A percentile compares a stretch with the other conserved stretches of the same genome.
Conservation (phyloP, 148 eudicot species). For the Selenicereus undatus region DNA sequence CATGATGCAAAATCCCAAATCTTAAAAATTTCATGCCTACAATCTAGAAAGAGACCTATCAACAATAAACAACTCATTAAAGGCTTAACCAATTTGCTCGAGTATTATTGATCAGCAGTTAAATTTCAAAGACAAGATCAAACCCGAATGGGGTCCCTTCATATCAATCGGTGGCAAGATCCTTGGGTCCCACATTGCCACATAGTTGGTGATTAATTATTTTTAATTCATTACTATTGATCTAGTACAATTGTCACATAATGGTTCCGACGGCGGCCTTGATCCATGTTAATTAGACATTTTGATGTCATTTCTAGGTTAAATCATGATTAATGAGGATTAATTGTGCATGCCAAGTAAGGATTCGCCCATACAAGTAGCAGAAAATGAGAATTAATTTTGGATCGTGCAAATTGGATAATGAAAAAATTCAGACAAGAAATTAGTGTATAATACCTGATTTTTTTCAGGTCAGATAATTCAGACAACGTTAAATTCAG, state of each 20-base stretch:
- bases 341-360: conserved; percentile 2
- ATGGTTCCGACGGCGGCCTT: conserved; percentile 14
- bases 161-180: conserved; percentile 8
- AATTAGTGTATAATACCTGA: no score
- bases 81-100: background rate
- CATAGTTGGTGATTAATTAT: background rate
- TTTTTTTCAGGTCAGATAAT: no score
- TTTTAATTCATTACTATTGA: conserved; percentile 10
- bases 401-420: no score
- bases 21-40: background rate
- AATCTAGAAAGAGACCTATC: conserved; percentile 2
- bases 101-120: background rate
- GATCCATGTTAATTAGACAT: conserved; percentile 4
- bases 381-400: background rate
- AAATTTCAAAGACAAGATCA: background rate
- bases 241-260: conserved; percentile 12
- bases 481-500: no score
- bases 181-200: conserved; percentile 5
- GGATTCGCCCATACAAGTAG: background rate
- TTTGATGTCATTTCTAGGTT: conserved; percentile 2
- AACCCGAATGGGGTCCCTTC: conserved; percentile 9
- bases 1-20: background rate
- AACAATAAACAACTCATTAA: conserved; percentile 1
- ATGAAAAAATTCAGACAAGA: no score
- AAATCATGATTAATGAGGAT: conserved; percentile 2